Conservation (phyloP, 352 stramenopile genomes). For the Phytopythium vexans region DNA sequence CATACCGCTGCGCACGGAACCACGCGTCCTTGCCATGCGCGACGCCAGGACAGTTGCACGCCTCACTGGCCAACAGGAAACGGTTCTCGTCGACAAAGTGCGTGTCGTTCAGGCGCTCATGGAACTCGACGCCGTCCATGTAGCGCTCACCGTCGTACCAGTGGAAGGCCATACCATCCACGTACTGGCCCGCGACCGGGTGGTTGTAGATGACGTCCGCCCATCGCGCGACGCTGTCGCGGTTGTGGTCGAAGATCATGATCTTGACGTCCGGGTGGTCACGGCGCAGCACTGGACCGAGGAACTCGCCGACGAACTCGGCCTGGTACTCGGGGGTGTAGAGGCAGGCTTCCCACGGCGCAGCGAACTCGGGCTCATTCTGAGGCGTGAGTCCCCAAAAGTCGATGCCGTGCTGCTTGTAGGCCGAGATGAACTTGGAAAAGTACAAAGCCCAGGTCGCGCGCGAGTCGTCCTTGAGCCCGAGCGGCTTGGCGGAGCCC, state of each 20-base stretch:
- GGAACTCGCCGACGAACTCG: conserved; percentile 49
- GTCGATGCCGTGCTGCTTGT: conserved; percentile 77
- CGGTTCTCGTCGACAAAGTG: conserved; percentile 53
- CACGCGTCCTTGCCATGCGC: conserved; percentile 60
- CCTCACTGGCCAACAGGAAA: conserved; percentile 70
- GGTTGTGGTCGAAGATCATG: conserved; percentile 92
- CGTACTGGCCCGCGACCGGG: conserved; percentile 57
- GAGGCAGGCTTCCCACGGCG: conserved; percentile 69
- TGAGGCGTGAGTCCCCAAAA: conserved; percentile 91
- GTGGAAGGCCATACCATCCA: conserved; percentile 90
- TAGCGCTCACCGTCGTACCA: conserved; percentile 80
- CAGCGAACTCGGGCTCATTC: conserved; percentile 86
- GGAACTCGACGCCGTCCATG: conserved; percentile 69
- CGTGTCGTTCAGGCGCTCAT: conserved; percentile 68
- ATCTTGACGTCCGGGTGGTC: conserved; percentile 88
- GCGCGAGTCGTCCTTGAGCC: conserved; percentile 46
- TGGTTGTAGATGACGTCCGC: conserved; percentile 64
- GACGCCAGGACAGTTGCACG: conserved; percentile 69
- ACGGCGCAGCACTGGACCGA: conserved; percentile 74
- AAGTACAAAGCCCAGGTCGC: conserved; percentile 89
- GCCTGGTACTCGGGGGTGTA: conserved; percentile 52
- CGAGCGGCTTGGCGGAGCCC: conserved; percentile 46
- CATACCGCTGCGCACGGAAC: conserved; percentile 85
- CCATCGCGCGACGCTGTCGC: conserved; percentile 63
- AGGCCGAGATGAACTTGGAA: conserved; percentile 90